These are phyloP conservation scores for Avena sativa DNA, from an alignment of 176 grass and related monocot genomes.

Conservation along the genomic window DNA sequence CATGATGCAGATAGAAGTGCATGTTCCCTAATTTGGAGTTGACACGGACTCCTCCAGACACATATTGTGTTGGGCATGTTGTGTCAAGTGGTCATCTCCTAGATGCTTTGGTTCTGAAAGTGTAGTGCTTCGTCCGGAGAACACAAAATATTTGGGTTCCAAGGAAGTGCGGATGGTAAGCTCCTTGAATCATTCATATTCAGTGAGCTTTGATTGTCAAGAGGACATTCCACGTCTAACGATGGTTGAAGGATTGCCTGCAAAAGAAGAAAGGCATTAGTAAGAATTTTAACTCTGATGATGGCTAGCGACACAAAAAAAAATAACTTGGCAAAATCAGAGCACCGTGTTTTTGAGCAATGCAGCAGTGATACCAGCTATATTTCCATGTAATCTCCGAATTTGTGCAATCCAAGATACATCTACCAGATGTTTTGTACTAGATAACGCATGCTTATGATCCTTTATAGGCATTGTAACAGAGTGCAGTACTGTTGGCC, in stretches of 20 bases:
- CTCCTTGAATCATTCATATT: conserved; percentile 33
- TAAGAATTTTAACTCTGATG: not conserved
- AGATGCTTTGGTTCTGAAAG: conserved; percentile 10
- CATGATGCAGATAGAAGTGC: conserved; percentile 23
- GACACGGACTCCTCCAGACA: not conserved
- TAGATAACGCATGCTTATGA: conserved; percentile 33
- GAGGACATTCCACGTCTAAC: not conserved
- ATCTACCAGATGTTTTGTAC: conserved; percentile 44
- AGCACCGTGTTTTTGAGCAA: conserved; percentile 7
- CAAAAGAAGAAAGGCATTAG: not conserved
- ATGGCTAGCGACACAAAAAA: not conserved
- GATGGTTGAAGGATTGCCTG: conserved; percentile 42
- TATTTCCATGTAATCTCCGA: conserved; percentile 34
- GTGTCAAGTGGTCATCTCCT: conserved; percentile 27
- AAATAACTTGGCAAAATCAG: conserved; percentile 18
- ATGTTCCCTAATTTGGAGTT: conserved; percentile 12
- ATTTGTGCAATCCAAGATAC: conserved; percentile 37
- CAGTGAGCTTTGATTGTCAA: conserved; percentile 8
- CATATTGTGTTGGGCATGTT: not conserved
- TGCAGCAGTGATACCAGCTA: conserved; percentile 37
- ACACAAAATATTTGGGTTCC: conserved; percentile 20
- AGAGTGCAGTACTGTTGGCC: conserved; percentile 49
- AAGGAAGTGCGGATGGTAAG: conserved; percentile 16
- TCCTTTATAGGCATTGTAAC: conserved; percentile 46
- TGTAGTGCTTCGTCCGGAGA: not conserved